Base-by-base conservation (phyloP, 2,329 filamentous ascomycete species). In the Sarocladium kiliense region DNA sequence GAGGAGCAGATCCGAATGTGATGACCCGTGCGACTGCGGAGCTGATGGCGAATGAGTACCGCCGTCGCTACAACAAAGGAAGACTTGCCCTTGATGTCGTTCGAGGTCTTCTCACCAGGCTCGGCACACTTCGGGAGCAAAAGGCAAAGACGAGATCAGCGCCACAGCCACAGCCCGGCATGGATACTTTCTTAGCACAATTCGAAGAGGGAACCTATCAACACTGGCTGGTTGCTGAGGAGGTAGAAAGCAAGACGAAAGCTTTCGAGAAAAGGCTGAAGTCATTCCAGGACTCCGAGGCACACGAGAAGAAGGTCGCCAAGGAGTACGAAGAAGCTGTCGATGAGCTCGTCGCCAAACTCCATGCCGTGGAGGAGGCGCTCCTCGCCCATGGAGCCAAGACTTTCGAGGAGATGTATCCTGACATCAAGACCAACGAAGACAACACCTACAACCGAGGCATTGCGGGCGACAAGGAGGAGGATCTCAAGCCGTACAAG, bases 1-100 rank as follows among this genome's bases (percentile, higher is more conserved):
- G 73, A 16, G 88, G 88, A 1, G 87, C 80, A 3, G 80, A 92
- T 67, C 77, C 84, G 0, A 89, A 88, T 58, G 76, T 77, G 0
- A 62, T 90, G 37, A 79, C 80, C 0, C 65, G 63, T 1, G 55
- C 59, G 1, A 71, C 74, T 2, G 63, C 74, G 37, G 55, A 65
- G 1, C 56, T 77, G 1, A 62, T 79, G 26, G 53, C 63, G 2
- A 61, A 70, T 11, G 58, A 66, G 11, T 71, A 64, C 57, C 53
- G 58, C 30, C 64, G 69, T n/a, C 56, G 59, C 1, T 70, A 74
- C 54, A 62, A 65, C 3, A 66, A 65, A 21, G 79, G 75, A 5
- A 59, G 75, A 44, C 77, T 80, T 1, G 68, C 86, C 0, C 67
- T 94, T 19, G 88, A 91, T 58, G 60, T 82, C 16, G 79, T 88